These are phyloP conservation scores for Suhomyces wounanorum DNA, from an alignment of 1,139 yeast genomes.

Conservation along the genomic window DNA sequence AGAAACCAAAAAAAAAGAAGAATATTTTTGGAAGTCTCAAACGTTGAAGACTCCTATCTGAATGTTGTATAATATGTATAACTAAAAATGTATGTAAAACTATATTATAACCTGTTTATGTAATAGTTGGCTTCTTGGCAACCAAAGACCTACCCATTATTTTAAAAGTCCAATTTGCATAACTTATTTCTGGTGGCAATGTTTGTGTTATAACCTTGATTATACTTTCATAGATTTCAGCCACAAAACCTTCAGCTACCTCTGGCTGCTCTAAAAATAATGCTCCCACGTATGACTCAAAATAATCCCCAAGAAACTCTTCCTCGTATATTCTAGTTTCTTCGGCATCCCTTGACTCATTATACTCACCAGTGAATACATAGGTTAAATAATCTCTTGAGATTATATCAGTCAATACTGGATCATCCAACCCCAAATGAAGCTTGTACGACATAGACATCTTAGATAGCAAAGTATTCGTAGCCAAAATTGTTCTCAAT, in stretches of 20 bases:
- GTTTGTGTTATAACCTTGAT: conserved; percentile 29
- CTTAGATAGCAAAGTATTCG: conserved; percentile 43
- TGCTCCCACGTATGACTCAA: conserved; percentile 50
- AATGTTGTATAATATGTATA: neutral
- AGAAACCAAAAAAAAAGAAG: conserved; percentile 13
- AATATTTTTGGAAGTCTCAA: conserved; percentile 17
- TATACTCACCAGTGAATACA: conserved; percentile 14
- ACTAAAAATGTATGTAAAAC: neutral
- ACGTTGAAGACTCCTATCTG: conserved; percentile 1
- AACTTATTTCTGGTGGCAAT: conserved; percentile 20
- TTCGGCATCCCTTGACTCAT: conserved; percentile 20
- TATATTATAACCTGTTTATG: conserved; percentile 5
- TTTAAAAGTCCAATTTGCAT: conserved; percentile 19
- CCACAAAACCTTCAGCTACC: conserved; percentile 38
- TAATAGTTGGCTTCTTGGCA: conserved; percentile 12
- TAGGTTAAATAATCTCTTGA: conserved; percentile 17
- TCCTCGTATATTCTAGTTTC: conserved; percentile 39
- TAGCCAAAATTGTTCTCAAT: conserved; percentile 39
- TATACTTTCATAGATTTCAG: conserved; percentile 34
- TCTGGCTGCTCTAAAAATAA: conserved; percentile 42
- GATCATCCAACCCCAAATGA: conserved; percentile 39
- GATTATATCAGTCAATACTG: conserved; percentile 18
- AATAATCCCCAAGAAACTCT: conserved; percentile 47
- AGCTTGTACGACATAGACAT: conserved; percentile 41
- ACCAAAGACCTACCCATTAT: conserved; percentile 20